These are phyloP conservation scores for Chaetomium sp. DNA, from an alignment of 2,329 filamentous ascomycete species.

Conservation along the genomic window DNA sequence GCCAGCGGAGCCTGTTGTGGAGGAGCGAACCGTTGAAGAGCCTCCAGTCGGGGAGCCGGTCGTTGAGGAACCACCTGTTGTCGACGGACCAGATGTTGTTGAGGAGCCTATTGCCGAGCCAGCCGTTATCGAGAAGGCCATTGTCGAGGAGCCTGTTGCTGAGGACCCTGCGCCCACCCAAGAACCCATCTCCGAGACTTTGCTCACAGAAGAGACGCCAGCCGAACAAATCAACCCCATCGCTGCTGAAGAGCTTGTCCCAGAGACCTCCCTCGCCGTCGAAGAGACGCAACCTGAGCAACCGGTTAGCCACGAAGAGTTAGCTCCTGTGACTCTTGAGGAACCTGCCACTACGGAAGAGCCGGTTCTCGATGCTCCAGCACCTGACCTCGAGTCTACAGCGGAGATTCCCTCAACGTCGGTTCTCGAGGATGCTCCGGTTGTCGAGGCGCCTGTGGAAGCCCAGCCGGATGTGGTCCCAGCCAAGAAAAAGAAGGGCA, in stretches of 20 bases:
- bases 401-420: no score
- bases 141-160: background rate
- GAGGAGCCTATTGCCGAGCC: background rate
- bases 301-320: background rate
- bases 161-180: background rate
- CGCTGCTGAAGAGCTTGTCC: background rate
- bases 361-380: no score
- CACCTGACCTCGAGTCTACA: no score
- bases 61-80: background rate
- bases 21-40: background rate
- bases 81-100: background rate
- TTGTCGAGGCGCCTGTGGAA: no score
- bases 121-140: background rate
- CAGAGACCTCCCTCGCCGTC: background rate
- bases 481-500: constrained; percentile 9
- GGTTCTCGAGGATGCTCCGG: no score
- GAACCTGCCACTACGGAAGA: background rate
- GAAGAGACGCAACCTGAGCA: constrained; percentile 3
- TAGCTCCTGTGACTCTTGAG: background rate
- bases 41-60: background rate
- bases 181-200: background rate
- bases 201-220: background rate
- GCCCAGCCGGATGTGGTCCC: background rate
- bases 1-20: background rate
- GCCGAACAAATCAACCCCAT: background rate